Evolutionary conservation across 192 early-diverging fungal species (phyloP), one percentile per base, ranked within the genome.

Genomic region (Phycomyces nitens): DNA sequence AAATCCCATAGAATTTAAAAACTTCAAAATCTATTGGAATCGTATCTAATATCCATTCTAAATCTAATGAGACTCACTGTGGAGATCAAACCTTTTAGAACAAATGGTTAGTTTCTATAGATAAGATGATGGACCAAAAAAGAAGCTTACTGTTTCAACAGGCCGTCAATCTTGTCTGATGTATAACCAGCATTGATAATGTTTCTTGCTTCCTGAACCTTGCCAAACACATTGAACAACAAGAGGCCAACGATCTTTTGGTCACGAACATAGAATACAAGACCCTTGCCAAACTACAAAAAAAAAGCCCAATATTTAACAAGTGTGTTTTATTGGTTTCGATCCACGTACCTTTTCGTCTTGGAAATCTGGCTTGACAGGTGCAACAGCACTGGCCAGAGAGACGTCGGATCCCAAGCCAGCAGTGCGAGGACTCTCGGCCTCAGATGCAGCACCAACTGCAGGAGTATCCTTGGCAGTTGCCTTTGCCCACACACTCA

Each of bases 151-250:
- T 69, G 53, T 20, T 69, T 69, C 42, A 69, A 40, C 21, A 69
- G 41, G 20, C 60, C 54, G 40, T 69, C 68, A 51, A 69, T 69
- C 60, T 69, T 62, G 18, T 69, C 68, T 16, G 68, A 69, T 9
- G 60, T 58, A 27, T 57, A 58, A 14, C 68, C 68, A 42, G 53
- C 68, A 62, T 69, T 57, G 21, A 87, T 66, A 18, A 88, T 74
- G 60, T 83, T 74, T 56, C 86, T 79, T 15, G 86, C 86, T 66
- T 82, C 72, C 27, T 83, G 80, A 12, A 85, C 73, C 64, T 85
- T 80, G 40, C 83, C 86, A 76, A 78, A 81, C 34, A 84, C 73
- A 65, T 86, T 86, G 74, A 80, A 85, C 43, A 81, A 66, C 66
- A 86, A 44, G 5, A 85, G 64, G 51, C 86, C 86, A 47, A 84